Evolutionary conservation across 2,329 filamentous ascomycete species (phyloP).

Genomic region (Lasiodiplodia sp.): DNA sequence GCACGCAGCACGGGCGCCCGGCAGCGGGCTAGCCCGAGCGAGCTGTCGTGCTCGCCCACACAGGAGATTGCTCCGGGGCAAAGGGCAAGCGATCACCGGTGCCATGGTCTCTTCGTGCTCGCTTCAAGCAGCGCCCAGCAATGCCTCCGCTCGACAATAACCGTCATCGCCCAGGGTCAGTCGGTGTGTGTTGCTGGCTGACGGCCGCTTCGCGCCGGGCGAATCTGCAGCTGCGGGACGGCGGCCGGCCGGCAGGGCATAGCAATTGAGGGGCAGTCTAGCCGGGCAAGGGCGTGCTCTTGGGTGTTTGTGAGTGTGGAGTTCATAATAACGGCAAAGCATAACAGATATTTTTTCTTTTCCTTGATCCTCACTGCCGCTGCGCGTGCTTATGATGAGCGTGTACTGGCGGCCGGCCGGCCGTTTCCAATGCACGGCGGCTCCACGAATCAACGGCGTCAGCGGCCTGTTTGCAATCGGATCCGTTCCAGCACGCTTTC

Average conservation of each 20-base stretch:
- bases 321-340: conserved; percentile 1
- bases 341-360: neutral
- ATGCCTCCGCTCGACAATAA: neutral
- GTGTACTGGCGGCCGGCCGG: neutral
- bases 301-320: neutral
- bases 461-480: conserved; percentile 19
- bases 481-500: conserved; percentile 16
- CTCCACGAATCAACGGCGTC: conserved; percentile 22
- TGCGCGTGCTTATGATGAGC: neutral
- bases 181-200: neutral
- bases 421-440: neutral
- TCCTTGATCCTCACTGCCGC: neutral
- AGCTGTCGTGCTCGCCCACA: conserved; percentile 26
- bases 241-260: conserved; percentile 21
- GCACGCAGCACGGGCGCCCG: conserved; percentile 2
- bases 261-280: neutral
- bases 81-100: neutral
- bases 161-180: neutral
- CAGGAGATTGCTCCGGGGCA: conserved; percentile 27
- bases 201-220: conserved; percentile 27
- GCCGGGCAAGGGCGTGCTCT: neutral
- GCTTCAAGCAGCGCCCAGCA: neutral
- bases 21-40: conserved; percentile 24
- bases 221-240: conserved; percentile 27
- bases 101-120: conserved; percentile 1